Base-by-base conservation (phyloP, 768 basidiomycete genomes). In the Suillus occidentalis region DNA sequence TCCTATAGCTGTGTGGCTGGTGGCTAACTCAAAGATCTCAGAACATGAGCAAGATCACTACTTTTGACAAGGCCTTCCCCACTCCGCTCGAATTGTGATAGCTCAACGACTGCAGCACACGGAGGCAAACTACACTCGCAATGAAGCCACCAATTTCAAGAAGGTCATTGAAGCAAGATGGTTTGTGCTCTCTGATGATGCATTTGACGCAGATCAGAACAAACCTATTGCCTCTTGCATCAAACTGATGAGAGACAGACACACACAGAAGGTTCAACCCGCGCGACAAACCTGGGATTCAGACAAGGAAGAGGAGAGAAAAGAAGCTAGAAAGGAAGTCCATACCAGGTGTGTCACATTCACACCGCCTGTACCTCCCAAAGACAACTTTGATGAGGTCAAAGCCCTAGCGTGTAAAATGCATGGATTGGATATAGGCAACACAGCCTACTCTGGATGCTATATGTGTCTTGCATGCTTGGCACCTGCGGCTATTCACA, bases 151-250 rank as follows among this genome's bases (percentile, higher is more conserved):
- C 0, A 34, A 64, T 31, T 67, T 60, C 28, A 53, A 64, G 2
- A 37, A 50, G 5, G 60, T 67, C 1, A 6, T 64, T 1, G 8
- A 28, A 8, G 66, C 63, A 0, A 45, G 63, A 1, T 18, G 56
- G 0, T 59, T 65, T 14, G 55, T 67, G 2, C 43, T 67, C 8
- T 62, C 56, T 0, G 60, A 65, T 45, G 45, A 67, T 36, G 42
- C 60, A 0, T 62, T 67, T 28, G 57, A 62, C 20, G 47, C 10
- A 0, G 49, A 61, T 9, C 16, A 47, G 8, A 60, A 52, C 20
- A 36, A 65, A 18, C 56, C 57, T 0, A 61, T 67, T 1, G n/a
- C 40, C 2, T 5, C 39, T 2, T 6, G 13, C 1, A 39, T 67
- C 2, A 14, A 31, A 9, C 8, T 22, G 0, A 59, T 64, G 8